Evolutionary conservation across 2,329 filamentous ascomycete genomes (phyloP).

Genomic region (Colletotrichum eremochloae): DNA sequence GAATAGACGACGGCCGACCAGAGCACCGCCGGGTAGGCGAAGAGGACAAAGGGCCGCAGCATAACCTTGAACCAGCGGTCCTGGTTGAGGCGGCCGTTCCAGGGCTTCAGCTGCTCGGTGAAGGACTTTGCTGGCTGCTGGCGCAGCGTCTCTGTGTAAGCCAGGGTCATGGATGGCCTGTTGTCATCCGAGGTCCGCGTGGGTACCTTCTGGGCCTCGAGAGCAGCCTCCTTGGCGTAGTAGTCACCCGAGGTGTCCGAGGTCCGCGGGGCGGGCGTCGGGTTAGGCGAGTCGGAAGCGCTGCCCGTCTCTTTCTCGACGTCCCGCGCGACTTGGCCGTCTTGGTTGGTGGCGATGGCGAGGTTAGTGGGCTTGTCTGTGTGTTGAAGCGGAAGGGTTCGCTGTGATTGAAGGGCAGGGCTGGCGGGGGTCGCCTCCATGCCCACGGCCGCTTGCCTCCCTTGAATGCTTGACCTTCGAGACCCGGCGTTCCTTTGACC

Average conservation of each 20-base stretch:
- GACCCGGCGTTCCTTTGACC: constrained; percentile 51
- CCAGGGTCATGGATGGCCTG: constrained; percentile 48
- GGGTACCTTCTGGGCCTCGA: constrained; percentile 58
- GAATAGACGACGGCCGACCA: constrained; percentile 91
- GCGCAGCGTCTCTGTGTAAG: constrained; percentile 80
- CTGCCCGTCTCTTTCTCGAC: neutral
- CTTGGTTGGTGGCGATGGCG: constrained; percentile 41
- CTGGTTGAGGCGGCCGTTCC: constrained; percentile 81
- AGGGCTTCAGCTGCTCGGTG: constrained; percentile 79
- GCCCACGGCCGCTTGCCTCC: constrained; percentile 49
- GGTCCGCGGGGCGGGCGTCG: neutral
- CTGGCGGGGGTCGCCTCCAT: neutral
- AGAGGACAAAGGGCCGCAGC: constrained; percentile 85
- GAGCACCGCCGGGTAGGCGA: constrained; percentile 87
- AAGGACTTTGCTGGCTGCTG: constrained; percentile 78
- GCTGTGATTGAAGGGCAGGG: neutral
- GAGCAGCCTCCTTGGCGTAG: constrained; percentile 49
- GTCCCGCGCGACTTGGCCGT: neutral
- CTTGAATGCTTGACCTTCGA: constrained; percentile 61
- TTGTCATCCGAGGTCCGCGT: constrained; percentile 52
- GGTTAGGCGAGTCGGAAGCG: neutral
- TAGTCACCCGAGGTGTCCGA: constrained; percentile 43
- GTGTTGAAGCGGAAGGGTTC: constrained; percentile 42
- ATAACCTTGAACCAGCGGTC: constrained; percentile 87
- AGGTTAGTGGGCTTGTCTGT: constrained; percentile 52